These are phyloP conservation scores for Trifolium pratense DNA, from an alignment of 306 rosid genomes.

Conservation along the genomic window DNA sequence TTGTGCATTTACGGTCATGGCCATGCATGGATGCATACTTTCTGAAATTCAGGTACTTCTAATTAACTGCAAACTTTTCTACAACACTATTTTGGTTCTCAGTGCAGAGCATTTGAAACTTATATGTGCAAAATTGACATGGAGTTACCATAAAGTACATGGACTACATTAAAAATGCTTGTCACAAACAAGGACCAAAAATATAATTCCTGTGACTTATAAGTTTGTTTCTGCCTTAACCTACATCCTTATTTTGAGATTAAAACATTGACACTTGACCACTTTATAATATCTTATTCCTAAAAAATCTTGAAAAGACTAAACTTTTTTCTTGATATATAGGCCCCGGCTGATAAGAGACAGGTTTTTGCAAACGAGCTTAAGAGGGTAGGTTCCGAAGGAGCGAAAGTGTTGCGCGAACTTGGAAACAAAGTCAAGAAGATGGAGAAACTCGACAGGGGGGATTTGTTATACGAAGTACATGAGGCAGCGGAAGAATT, in stretches of 20 bases:
- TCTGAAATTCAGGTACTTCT: constrained; percentile 86
- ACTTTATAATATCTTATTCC: not conserved
- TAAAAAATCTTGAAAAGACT: not conserved
- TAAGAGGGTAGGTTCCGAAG: constrained; percentile 74
- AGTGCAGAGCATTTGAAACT: no score
- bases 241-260: not conserved
- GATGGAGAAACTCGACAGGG: constrained; percentile 71
- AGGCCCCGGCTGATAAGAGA: constrained; percentile 92
- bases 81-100: no score
- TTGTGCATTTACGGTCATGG: constrained; percentile 92
- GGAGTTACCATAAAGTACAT: not conserved
- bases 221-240: not conserved
- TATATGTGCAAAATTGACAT: no score
- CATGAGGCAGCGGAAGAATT: constrained; percentile 89
- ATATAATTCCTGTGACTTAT: not conserved
- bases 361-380: constrained; percentile 69
- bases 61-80: no score
- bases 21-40: constrained; percentile 94
- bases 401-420: constrained; percentile 79
- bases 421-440: constrained; percentile 80
- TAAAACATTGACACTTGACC: not conserved
- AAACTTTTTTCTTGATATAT: constrained; percentile 16
- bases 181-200: not conserved
- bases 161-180: not conserved
- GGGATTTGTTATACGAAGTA: constrained; percentile 68